These are phyloP conservation scores for Elsinoe australis DNA, from an alignment of 2,329 filamentous ascomycete genomes.

Conservation along the genomic window DNA sequence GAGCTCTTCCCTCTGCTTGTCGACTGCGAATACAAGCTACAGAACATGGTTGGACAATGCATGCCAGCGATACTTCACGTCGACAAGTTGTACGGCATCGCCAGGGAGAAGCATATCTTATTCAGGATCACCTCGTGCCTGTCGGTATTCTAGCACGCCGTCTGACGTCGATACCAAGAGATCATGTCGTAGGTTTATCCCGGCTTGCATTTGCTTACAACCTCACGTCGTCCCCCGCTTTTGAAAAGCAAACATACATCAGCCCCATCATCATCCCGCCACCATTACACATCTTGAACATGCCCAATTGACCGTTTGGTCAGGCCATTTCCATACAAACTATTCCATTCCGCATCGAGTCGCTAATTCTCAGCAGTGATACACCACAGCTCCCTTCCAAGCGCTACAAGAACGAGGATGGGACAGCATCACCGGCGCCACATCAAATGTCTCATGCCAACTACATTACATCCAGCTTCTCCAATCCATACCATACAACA, in stretches of 20 bases:
- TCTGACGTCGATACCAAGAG: slow-evolving; percentile 3
- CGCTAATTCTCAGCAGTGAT: slow-evolving; percentile 5
- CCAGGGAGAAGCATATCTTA: slow-evolving; percentile 7
- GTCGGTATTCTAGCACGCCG: slow-evolving; percentile 5
- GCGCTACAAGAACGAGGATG: slow-evolving; percentile 15
- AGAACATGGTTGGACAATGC: slow-evolving; percentile 14
- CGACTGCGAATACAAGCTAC: background rate
- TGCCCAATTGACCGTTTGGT: background rate
- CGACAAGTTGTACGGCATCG: slow-evolving; percentile 8
- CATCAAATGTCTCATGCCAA: slow-evolving; percentile 11
- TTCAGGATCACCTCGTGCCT: background rate
- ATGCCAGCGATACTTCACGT: slow-evolving; percentile 8
- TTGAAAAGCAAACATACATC: no score
- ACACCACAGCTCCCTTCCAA: slow-evolving; percentile 16
- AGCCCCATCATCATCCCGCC: no score
- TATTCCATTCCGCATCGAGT: no score
- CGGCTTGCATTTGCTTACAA: slow-evolving; percentile 19
- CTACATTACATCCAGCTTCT: background rate
- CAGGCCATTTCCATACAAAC: no score
- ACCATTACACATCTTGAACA: no score
- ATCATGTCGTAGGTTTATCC: slow-evolving; percentile 7
- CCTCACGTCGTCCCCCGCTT: no score
- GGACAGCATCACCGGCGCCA: slow-evolving; percentile 12
- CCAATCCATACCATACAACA: background rate
- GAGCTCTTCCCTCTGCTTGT: background rate